Percentiles rank a stretch among this genome's conserved stretches.
phyloP scores from a whole-genome alignment of 2,329 filamentous ascomycete species.

The Camillea tinctor region DNA sequence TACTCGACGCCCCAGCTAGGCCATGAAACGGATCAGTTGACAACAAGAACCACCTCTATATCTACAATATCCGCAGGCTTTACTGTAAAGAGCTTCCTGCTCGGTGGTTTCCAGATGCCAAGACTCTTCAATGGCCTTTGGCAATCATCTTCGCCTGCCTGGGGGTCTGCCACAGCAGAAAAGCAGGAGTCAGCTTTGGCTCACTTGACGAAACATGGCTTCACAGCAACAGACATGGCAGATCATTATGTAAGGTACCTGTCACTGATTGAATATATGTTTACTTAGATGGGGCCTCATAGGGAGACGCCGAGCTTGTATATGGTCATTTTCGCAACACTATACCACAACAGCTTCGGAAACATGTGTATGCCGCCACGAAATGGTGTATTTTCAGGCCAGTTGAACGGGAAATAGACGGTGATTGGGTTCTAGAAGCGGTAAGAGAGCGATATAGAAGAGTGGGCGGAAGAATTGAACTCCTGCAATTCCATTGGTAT shows the following conservation, averaged over 20 bases:
- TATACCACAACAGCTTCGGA: slow-evolving; percentile 19
- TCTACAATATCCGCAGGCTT: not conserved
- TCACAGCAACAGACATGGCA: slow-evolving; percentile 35
- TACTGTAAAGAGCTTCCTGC: slow-evolving; percentile 17
- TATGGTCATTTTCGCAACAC: slow-evolving; percentile 32
- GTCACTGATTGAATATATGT: too few species aligned
- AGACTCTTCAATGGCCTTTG: slow-evolving; percentile 31
- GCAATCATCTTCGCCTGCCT: slow-evolving; percentile 32
- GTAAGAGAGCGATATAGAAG: slow-evolving; percentile 34
- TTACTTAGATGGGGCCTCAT: not conserved
- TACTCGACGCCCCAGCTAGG: slow-evolving; percentile 15
- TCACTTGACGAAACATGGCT: slow-evolving; percentile 24
- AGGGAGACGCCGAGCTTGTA: slow-evolving; percentile 37
- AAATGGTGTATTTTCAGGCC: slow-evolving; percentile 37
- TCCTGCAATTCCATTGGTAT: slow-evolving; percentile 38
- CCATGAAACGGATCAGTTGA: not conserved
- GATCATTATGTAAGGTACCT: slow-evolving; percentile 34
- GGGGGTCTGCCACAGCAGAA: slow-evolving; percentile 27
- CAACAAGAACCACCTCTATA: not conserved
- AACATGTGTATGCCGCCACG: slow-evolving; percentile 32
- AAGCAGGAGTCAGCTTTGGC: slow-evolving; percentile 28
- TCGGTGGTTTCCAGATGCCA: slow-evolving; percentile 24
- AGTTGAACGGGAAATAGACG: slow-evolving; percentile 22
- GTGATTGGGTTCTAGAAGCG: slow-evolving; percentile 26
- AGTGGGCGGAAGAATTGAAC: slow-evolving; percentile 32